Base-by-base conservation (phyloP, 2,329 filamentous ascomycete species). In the Fusarium humuli region DNA sequence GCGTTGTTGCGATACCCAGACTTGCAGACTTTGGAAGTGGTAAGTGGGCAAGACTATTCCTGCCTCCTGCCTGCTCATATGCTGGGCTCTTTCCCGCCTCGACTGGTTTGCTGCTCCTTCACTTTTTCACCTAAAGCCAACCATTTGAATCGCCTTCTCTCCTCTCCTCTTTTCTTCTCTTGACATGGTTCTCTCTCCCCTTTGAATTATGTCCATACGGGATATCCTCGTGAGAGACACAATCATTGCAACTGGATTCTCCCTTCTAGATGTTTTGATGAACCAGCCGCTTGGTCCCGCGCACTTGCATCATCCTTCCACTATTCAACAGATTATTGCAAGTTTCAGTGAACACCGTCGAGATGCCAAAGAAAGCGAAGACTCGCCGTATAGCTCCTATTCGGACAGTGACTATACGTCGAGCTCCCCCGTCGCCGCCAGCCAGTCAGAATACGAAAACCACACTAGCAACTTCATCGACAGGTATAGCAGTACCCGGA, bases 301-400 rank as follows among this genome's bases (percentile, higher is more conserved):
- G 34, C 34, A n/a, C 18, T n/a, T n/a, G 18, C 18, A 37, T 11
- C 34, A 7, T n/a, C 34, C 34, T 37, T 37, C 34, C 3, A n/a
- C 34, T 37, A 7, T 37, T 7, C 10, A n/a, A n/a, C 18, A n/a
- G 10, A n/a, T n/a, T n/a, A 37, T 12, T 12, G n/a, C 18, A n/a
- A 37, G 10, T 37, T 37, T n/a, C 18, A 12, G 18, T 37, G 11
- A n/a, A 37, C 34, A 37, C 34, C n/a, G 23, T 16, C 10, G 13
- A 23, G 5, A 22, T 41, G 27, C 37, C 48, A n/a, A 60, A 42
- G 18, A 71, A 23, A 23, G 22, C 37, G 13, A 67, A 48, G 20
- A 46, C 46, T 40, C 74, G 74, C 13, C 63, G 56, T 12, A 68
- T 65, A 30, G 62, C 65, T 32, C 74, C 72, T 14, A 32, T 58